A percentile compares a stretch with the other conserved stretches of the same genome.
phyloP scores from a whole-genome alignment of 345 rosid species.

The Xanthoceras sorbifolium region DNA sequence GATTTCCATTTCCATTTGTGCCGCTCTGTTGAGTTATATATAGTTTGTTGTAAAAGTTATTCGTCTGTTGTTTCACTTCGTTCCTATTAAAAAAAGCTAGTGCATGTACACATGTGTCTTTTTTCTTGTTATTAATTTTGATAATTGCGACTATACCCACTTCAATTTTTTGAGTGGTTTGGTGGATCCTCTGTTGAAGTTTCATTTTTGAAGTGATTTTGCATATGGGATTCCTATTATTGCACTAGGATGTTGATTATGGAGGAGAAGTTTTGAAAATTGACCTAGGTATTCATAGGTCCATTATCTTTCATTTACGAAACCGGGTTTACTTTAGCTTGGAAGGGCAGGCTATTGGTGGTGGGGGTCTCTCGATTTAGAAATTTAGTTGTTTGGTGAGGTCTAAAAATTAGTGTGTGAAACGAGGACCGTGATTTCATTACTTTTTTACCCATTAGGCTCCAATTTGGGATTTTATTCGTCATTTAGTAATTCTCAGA shows the following conservation, averaged over 20 bases:
- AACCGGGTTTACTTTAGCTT: background rate
- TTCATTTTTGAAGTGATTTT: background rate
- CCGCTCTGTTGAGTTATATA: background rate
- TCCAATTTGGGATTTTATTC: background rate
- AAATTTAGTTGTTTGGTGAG: background rate
- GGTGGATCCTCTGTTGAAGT: slow-evolving; percentile 1
- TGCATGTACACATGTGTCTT: background rate
- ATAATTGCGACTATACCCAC: background rate
- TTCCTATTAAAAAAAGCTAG: background rate
- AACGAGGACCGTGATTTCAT: background rate
- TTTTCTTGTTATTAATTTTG: background rate
- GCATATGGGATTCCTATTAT: background rate
- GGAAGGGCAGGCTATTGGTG: background rate
- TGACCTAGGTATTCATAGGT: background rate
- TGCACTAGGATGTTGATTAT: background rate
- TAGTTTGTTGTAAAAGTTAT: background rate
- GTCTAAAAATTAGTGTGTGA: background rate
- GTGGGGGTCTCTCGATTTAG: background rate
- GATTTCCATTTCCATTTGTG: slow-evolving; percentile 15
- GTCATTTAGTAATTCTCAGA: background rate
- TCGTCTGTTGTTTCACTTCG: background rate
- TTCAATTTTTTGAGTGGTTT: background rate
- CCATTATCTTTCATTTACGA: background rate
- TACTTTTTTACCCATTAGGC: background rate
- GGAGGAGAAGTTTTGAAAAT: background rate